Conservation (phyloP, 768 basidiomycete genomes). For the Mycena kentingensis region DNA sequence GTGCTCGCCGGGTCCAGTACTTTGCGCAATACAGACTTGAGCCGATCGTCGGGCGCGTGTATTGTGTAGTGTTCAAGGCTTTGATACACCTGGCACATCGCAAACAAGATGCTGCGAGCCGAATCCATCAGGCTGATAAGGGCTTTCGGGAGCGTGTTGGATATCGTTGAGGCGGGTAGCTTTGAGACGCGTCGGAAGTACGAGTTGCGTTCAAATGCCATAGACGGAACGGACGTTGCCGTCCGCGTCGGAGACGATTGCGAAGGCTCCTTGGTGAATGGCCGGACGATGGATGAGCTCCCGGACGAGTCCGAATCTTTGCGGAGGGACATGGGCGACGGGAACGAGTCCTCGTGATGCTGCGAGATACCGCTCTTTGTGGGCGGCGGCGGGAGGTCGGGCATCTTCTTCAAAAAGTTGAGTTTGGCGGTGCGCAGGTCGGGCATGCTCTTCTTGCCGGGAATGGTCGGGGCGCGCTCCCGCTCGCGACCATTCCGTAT, state of each 20-base stretch:
- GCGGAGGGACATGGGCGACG: conserved; percentile 42
- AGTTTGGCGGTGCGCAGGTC: conserved; percentile 66
- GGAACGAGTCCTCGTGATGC: conserved; percentile 40
- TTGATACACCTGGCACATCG: conserved; percentile 88
- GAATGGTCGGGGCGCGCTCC: conserved; percentile 38
- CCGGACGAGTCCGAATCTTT: conserved; percentile 51
- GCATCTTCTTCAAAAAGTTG: conserved; percentile 34
- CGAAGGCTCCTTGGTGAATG: conserved; percentile 26
- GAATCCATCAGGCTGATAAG: conserved; percentile 78
- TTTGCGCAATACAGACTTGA: conserved; percentile 77
- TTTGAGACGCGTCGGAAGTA: conserved; percentile 94
- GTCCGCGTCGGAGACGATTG: conserved; percentile 36
- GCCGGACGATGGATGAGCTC: conserved; percentile 27
- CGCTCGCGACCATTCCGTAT: conserved; percentile 37
- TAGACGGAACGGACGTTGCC: conserved; percentile 53
- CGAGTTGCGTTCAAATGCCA: conserved; percentile 82
- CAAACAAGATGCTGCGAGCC: conserved; percentile 90
- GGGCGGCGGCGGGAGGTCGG: conserved; percentile 25
- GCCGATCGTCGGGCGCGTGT: conserved; percentile 79
- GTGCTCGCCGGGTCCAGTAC: conserved; percentile 83
- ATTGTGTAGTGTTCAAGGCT: conserved; percentile 85
- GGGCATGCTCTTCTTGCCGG: conserved; percentile 82
- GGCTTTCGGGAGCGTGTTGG: conserved; percentile 67
- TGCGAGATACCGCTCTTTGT: conserved; percentile 15
- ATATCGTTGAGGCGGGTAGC: conserved; percentile 59